Conservation (phyloP, 495 filamentous ascomycete genomes). For the Xeromyces bisporus region DNA sequence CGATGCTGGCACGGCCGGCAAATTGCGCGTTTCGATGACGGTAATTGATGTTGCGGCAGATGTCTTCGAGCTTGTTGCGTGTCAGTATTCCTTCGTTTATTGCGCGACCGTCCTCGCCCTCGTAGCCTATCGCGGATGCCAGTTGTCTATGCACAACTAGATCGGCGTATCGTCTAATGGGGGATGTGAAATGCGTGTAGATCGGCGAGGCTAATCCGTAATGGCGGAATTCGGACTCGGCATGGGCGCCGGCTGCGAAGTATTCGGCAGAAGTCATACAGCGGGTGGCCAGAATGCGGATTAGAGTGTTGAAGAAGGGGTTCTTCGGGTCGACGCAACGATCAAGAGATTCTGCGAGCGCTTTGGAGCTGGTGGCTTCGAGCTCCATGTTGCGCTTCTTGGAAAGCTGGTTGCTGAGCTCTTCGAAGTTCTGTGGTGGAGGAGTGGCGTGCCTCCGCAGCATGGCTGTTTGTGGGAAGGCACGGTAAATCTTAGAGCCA, state of each 20-base stretch:
- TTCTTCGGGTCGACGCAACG: constrained; percentile 62
- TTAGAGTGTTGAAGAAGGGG: constrained; percentile 95
- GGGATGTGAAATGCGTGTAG: constrained; percentile 96
- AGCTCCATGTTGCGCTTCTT: constrained; percentile 68
- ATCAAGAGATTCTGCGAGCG: constrained; percentile 82
- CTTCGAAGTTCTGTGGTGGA: constrained; percentile 90
- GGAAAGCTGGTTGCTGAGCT: constrained; percentile 72
- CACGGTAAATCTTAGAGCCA: constrained; percentile 66
- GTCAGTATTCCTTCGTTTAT: constrained; percentile 62
- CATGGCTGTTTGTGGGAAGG: constrained; percentile 89
- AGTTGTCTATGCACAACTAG: constrained; percentile 86
- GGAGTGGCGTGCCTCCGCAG: constrained; percentile 82
- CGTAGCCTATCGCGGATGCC: constrained; percentile 85
- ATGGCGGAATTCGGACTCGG: constrained; percentile 86
- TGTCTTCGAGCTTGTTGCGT: constrained; percentile 60
- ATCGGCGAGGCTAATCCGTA: constrained; percentile 92
- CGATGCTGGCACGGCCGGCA: constrained; percentile 79
- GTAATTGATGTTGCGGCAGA: constrained; percentile 96
- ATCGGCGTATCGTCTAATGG: constrained; percentile 93
- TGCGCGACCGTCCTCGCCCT: constrained; percentile 37
- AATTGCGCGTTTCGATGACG: constrained; percentile 93
- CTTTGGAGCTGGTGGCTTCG: constrained; percentile 67
- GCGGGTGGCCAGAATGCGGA: constrained; percentile 90
- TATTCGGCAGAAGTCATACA: constrained; percentile 99
- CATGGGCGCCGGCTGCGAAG: constrained; percentile 83